A percentile compares a stretch with the other conserved stretches of the same genome.
phyloP scores from a whole-genome alignment of 2,329 filamentous ascomycete genomes.

The Pseudogymnoascus verrucosus region DNA sequence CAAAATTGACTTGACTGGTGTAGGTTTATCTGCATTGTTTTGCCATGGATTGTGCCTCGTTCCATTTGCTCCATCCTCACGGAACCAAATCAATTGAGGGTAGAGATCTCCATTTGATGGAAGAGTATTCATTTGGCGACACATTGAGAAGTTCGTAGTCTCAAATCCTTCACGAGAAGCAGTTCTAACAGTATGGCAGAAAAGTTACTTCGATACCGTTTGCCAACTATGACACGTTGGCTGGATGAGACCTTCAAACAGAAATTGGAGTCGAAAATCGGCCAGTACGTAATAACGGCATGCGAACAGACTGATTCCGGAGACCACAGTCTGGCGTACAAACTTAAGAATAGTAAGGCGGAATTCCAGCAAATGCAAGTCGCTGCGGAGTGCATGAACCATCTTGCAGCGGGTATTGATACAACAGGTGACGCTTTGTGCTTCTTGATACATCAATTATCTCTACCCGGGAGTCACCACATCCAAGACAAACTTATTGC shows the following conservation, averaged over 20 bases:
- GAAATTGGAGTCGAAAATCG: background rate
- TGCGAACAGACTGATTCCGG: conserved; percentile 38
- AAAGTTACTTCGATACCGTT: background rate
- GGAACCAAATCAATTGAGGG: conserved; percentile 52
- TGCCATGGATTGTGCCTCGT: conserved; percentile 60
- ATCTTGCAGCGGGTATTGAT: conserved; percentile 65
- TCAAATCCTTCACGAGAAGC: background rate
- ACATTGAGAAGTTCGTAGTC: conserved; percentile 52
- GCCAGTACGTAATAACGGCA: conserved; percentile 45
- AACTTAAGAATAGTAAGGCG: conserved; percentile 45
- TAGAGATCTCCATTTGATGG: conserved; percentile 58
- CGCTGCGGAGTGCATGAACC: conserved; percentile 62
- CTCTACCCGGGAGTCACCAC: conserved; percentile 44
- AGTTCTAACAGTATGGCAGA: background rate
- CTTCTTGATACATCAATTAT: conserved; percentile 65
- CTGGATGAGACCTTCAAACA: background rate
- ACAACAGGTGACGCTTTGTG: conserved; percentile 63
- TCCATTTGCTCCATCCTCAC: conserved; percentile 61
- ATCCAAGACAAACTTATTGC: conserved; percentile 45
- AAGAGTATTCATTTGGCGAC: conserved; percentile 59
- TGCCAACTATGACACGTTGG: conserved; percentile 32
- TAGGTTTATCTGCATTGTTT: conserved; percentile 48
- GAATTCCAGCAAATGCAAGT: conserved; percentile 45
- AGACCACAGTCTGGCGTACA: conserved; percentile 49
- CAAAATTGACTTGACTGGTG: background rate